Percentiles rank a stretch among this genome's conserved stretches.
These are phyloP conservation scores for Cyclotella sp. DNA, from an alignment of 108 stramenopile genomes.

Conservation along the genomic window DNA sequence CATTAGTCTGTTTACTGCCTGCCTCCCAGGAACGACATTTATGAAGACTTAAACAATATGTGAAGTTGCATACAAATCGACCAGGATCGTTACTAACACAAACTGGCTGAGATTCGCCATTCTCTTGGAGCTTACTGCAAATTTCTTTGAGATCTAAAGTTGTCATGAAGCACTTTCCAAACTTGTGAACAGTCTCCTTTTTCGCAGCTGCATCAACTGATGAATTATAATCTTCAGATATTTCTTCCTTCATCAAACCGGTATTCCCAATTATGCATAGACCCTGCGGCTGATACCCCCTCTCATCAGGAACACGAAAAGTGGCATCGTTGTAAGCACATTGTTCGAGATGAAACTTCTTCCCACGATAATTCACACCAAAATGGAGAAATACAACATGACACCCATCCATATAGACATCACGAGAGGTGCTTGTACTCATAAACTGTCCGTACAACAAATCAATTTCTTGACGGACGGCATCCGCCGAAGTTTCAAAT, in stretches of 20 bases:
- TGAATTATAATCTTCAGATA: not conserved
- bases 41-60: constrained; percentile 76
- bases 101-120: constrained; percentile 16
- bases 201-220: not conserved
- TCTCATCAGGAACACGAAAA: constrained; percentile 91
- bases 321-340: constrained; percentile 94
- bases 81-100: constrained; percentile 76
- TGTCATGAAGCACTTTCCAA: constrained; percentile 52
- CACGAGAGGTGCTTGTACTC: not conserved
- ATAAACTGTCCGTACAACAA: constrained; percentile 22
- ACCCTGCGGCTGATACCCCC: constrained; percentile 70
- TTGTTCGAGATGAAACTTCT: constrained; percentile 78
- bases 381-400: constrained; percentile 69
- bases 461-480: constrained; percentile 48
- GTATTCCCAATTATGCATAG: constrained; percentile 15
- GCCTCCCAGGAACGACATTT: constrained; percentile 35
- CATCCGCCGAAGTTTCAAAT: constrained; percentile 77
- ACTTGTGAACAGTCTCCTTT: not conserved
- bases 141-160: constrained; percentile 50
- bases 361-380: constrained; percentile 72
- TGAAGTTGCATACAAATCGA: constrained; percentile 88
- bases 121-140: constrained; percentile 30
- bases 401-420: not conserved
- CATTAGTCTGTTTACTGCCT: constrained; percentile 4
- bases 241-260: not conserved